Evolutionary conservation across 1,284 basidiomycete species (phyloP).

Genomic region (Ceratobasidium theobromae): DNA sequence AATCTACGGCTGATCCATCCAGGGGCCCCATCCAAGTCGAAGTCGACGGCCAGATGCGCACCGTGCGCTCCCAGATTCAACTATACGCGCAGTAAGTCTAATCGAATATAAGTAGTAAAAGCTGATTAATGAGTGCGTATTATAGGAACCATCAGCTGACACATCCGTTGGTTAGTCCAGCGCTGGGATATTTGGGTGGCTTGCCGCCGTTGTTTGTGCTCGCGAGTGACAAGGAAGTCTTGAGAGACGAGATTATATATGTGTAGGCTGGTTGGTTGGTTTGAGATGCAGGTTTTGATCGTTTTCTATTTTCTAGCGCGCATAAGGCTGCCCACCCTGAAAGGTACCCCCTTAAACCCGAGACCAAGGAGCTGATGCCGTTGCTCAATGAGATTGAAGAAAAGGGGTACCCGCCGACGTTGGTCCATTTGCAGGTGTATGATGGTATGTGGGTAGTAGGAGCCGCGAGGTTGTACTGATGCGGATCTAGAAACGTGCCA

Average conservation of each 20-base stretch:
- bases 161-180: conserved; percentile 89
- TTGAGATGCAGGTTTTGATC: no score
- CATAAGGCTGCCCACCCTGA: conserved; percentile 90
- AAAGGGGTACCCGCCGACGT: conserved; percentile 59
- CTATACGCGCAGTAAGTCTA: conserved; percentile 63
- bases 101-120: conserved; percentile 51
- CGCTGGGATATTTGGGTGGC: conserved; percentile 83
- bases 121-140: conserved; percentile 54
- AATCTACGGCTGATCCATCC: conserved; percentile 31
- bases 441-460: conserved; percentile 43
- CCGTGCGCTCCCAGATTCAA: conserved; percentile 75
- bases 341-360: conserved; percentile 65
- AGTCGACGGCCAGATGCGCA: conserved; percentile 54
- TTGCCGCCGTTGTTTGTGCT: conserved; percentile 86
- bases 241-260: conserved; percentile 91
- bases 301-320: no score
- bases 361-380: conserved; percentile 64
- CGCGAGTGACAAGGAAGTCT: conserved; percentile 87
- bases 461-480: background rate
- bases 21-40: conserved; percentile 26
- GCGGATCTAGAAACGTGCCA: conserved; percentile 44
- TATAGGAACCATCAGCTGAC: conserved; percentile 52
- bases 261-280: conserved; percentile 38
- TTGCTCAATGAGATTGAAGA: conserved; percentile 62
- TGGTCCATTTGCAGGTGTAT: conserved; percentile 84